Percentiles rank a stretch among this genome's conserved stretches.
Conservation (phyloP, 2,329 filamentous ascomycete species). For the Fusarium torreyae region DNA sequence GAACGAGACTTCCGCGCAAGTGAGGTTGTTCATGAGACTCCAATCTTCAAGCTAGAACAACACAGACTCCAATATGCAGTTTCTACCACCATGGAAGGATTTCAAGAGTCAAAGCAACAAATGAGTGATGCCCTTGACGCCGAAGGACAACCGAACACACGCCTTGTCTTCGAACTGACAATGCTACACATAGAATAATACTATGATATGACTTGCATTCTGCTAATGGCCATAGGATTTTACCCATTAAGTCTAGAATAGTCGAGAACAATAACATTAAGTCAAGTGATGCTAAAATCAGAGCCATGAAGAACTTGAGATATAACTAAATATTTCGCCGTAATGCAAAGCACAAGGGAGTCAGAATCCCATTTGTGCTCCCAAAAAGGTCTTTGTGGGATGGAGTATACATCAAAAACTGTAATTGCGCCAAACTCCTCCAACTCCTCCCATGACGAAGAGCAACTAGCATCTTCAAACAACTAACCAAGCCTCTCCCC, state of each 20-base stretch:
- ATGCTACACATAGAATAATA: too few species aligned
- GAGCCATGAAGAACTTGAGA: neutral
- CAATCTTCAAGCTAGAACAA: neutral
- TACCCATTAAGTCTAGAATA: neutral
- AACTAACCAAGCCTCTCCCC: slow-evolving; percentile 3
- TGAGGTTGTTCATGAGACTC: neutral
- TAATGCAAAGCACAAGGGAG: slow-evolving; percentile 1
- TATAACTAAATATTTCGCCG: slow-evolving; percentile 1
- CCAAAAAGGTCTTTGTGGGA: slow-evolving; percentile 17
- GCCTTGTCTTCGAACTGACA: neutral
- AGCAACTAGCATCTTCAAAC: slow-evolving; percentile 24
- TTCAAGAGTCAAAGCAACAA: too few species aligned
- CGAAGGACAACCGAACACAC: too few species aligned
- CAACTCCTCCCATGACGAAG: slow-evolving; percentile 41
- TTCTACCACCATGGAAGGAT: too few species aligned
- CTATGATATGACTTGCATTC: neutral
- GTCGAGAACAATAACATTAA: neutral
- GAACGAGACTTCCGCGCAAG: neutral
- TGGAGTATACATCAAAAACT: slow-evolving; percentile 40
- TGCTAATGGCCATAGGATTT: neutral
- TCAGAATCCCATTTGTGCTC: neutral
- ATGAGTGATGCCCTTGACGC: too few species aligned
- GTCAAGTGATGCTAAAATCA: neutral
- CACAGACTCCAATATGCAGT: too few species aligned
- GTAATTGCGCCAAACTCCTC: slow-evolving; percentile 40